Conservation (phyloP, 108 stramenopile genomes). For the Pseudonitzschia delicatissima region DNA sequence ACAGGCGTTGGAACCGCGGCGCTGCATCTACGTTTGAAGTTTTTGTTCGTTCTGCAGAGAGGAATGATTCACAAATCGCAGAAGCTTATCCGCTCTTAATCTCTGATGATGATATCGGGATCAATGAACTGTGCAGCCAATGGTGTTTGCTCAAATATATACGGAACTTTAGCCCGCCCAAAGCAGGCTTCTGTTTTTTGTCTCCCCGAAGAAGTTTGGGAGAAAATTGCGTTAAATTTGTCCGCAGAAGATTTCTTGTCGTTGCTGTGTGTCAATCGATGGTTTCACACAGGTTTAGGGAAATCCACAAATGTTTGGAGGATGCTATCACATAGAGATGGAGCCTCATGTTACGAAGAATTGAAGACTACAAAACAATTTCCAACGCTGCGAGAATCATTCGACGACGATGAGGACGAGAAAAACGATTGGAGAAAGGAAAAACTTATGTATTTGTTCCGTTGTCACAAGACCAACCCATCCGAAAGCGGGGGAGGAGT, state of each 20-base stretch:
- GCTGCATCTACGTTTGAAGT: too few relatives aligned
- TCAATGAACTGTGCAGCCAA: too few relatives aligned
- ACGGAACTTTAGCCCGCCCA: too few relatives aligned
- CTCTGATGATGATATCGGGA: too few relatives aligned
- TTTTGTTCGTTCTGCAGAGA: too few relatives aligned
- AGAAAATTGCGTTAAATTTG: constrained; percentile 22
- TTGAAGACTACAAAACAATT: neutral
- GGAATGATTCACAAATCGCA: too few relatives aligned
- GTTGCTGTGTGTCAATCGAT: constrained; percentile 33
- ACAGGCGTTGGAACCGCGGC: too few relatives aligned
- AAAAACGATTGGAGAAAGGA: neutral
- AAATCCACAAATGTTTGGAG: constrained; percentile 35
- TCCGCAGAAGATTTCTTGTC: constrained; percentile 33
- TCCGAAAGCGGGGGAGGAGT: constrained; percentile 16
- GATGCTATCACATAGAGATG: constrained; percentile 11
- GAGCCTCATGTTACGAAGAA: neutral
- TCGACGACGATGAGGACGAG: neutral
- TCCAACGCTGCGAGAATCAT: neutral
- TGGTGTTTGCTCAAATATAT: too few relatives aligned
- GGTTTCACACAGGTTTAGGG: constrained; percentile 23
- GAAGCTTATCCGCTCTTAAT: too few relatives aligned
- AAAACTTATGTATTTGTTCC: constrained; percentile 19
- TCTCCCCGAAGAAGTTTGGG: constrained; percentile 41
- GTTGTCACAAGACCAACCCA: constrained; percentile 21
- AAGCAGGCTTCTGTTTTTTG: too few relatives aligned